These are phyloP conservation scores for Penicillium sp. DNA, from an alignment of 2,329 filamentous ascomycete genomes.

Conservation along the genomic window DNA sequence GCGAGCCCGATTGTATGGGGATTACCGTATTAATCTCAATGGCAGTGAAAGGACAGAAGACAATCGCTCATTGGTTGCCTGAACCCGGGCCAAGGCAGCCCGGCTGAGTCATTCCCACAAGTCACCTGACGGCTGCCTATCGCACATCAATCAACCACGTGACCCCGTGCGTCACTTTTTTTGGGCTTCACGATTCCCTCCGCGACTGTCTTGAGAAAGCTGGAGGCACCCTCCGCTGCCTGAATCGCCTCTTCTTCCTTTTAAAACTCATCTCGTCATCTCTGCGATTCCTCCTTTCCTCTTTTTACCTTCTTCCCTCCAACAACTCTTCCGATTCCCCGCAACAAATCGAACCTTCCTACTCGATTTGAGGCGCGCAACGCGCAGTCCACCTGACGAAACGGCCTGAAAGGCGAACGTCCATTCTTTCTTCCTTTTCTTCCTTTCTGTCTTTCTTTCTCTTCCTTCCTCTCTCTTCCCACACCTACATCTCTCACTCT, in stretches of 20 bases:
- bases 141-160: slow-evolving; percentile 26
- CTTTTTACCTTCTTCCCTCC: slow-evolving; percentile 3
- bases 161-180: slow-evolving; percentile 44
- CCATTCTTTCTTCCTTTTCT: neutral
- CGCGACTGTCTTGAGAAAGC: slow-evolving; percentile 12
- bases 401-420: slow-evolving; percentile 10
- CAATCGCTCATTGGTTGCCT: slow-evolving; percentile 37
- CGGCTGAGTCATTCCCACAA: slow-evolving; percentile 21
- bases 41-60: slow-evolving; percentile 39
- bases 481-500: neutral
- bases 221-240: slow-evolving; percentile 21
- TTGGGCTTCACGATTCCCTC: slow-evolving; percentile 22
- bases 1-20: slow-evolving; percentile 21
- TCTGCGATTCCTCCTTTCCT: neutral
- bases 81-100: neutral
- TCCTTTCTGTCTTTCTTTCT: neutral
- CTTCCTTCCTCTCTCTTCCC: neutral
- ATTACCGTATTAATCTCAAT: slow-evolving; percentile 24
- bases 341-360: slow-evolving; percentile 30
- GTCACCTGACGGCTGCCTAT: slow-evolving; percentile 27
- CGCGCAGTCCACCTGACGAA: slow-evolving; percentile 28
- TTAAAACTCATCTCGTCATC: slow-evolving; percentile 4
- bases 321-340: neutral
- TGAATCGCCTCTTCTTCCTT: slow-evolving; percentile 10
- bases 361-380: slow-evolving; percentile 36